Conservation (phyloP, 106 monocot genomes). For the Dendrobium huoshanense region DNA sequence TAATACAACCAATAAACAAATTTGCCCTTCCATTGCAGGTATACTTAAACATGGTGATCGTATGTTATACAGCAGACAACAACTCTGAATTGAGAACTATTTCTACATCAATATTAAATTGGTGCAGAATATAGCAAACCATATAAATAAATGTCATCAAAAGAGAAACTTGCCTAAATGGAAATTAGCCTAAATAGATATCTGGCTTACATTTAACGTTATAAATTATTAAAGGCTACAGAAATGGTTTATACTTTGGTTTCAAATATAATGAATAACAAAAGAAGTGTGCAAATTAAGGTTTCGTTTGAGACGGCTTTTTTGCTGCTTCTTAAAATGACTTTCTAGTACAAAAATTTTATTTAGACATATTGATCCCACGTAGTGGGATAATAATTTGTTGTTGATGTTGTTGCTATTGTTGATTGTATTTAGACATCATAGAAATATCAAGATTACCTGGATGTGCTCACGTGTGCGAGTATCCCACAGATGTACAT, state of each 20-base stretch:
- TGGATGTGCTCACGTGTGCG: conserved; percentile 81
- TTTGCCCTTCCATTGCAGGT: background rate
- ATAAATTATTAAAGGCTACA: background rate
- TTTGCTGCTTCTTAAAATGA: too few relatives aligned
- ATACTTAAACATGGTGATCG: background rate
- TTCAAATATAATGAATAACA: background rate
- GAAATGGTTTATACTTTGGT: background rate
- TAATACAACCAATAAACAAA: background rate
- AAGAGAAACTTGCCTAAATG: background rate
- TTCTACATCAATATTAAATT: background rate
- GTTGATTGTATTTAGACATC: background rate
- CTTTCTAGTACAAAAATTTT: too few relatives aligned
- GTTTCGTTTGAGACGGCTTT: too few relatives aligned
- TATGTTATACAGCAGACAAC: background rate
- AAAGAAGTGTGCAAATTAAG: background rate
- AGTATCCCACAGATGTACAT: conserved; percentile 94
- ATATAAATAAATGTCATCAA: background rate
- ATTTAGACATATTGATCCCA: background rate
- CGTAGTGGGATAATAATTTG: too few relatives aligned
- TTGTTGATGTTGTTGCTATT: too few relatives aligned
- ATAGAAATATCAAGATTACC: conserved; percentile 26
- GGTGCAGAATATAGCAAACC: background rate
- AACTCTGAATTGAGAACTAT: background rate
- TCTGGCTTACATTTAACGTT: background rate
- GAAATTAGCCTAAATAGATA: background rate